These are phyloP conservation scores for Acrodontium crateriforme DNA, from an alignment of 2,329 filamentous ascomycete species.

Conservation along the genomic window DNA sequence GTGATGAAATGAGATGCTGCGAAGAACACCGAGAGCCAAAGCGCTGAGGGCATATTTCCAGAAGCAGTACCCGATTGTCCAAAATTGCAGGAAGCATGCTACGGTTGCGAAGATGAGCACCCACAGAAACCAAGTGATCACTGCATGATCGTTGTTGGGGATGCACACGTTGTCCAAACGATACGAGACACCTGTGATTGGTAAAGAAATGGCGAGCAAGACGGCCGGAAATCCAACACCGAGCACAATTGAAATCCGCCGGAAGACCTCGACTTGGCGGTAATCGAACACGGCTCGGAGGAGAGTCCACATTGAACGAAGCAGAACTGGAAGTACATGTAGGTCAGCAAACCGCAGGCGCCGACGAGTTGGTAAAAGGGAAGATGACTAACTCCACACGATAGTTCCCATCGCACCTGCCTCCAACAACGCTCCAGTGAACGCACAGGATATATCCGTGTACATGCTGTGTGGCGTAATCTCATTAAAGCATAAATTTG, in stretches of 20 bases:
- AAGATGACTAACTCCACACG: constrained; percentile 45
- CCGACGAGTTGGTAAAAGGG: no score
- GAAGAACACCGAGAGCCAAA: no score
- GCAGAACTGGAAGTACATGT: constrained; percentile 6
- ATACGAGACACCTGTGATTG: constrained; percentile 81
- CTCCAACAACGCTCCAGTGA: constrained; percentile 63
- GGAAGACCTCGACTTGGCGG: constrained; percentile 6
- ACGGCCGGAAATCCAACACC: constrained; percentile 47
- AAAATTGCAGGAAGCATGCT: constrained; percentile 19
- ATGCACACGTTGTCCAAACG: constrained; percentile 82
- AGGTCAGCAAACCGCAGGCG: constrained; percentile 3
- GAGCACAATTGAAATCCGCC: constrained; percentile 6
- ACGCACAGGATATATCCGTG: constrained; percentile 59
- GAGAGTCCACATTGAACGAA: constrained; percentile 10
- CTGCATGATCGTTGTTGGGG: constrained; percentile 73
- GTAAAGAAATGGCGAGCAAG: constrained; percentile 59
- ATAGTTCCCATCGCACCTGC: constrained; percentile 66
- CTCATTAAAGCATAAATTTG: constrained; percentile 60
- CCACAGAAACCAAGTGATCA: constrained; percentile 38
- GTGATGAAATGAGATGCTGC: no score
- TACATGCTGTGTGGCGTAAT: constrained; percentile 80
- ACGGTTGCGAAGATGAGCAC: constrained; percentile 19
- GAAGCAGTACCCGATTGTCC: constrained; percentile 23
- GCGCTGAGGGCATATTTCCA: constrained; percentile 21
- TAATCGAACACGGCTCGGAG: constrained; percentile 10